These are phyloP conservation scores for Aspergillus sp. DNA, from an alignment of 2,329 filamentous ascomycete species.

Conservation along the genomic window DNA sequence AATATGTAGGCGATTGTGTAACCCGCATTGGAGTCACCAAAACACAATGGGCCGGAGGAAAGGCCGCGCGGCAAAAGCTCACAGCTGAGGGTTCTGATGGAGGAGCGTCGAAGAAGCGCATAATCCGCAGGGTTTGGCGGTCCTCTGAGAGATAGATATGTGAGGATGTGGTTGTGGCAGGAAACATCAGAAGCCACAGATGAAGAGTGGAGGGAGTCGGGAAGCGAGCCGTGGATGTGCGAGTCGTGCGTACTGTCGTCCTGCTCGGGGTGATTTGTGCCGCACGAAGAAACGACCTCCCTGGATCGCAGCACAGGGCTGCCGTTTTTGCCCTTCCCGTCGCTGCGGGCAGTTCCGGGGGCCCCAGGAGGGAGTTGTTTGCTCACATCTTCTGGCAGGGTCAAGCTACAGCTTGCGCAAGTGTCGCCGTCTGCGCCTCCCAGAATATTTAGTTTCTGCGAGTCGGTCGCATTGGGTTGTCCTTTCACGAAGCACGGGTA, in stretches of 20 bases:
- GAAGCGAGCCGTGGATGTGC: constrained; percentile 38
- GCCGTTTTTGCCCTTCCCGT: constrained; percentile 51
- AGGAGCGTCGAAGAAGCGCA: constrained; percentile 56
- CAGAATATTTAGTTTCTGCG: constrained; percentile 46
- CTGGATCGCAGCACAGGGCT: constrained; percentile 57
- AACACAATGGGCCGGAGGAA: constrained; percentile 58
- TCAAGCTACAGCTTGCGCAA: constrained; percentile 59
- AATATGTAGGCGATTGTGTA: constrained; percentile 63
- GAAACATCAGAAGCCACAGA: constrained; percentile 47
- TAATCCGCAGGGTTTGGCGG: constrained; percentile 55
- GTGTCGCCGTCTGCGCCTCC: constrained; percentile 50
- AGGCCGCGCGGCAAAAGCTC: constrained; percentile 57
- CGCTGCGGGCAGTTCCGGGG: constrained; percentile 50
- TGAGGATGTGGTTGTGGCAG: constrained; percentile 57
- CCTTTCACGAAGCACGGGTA: constrained; percentile 53
- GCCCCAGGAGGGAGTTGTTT: constrained; percentile 54
- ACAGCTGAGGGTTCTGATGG: constrained; percentile 58
- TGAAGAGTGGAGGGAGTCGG: constrained; percentile 40
- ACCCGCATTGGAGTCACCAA: constrained; percentile 56
- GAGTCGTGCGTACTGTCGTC: constrained; percentile 37
- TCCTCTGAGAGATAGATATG: constrained; percentile 58
- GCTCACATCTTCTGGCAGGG: constrained; percentile 55
- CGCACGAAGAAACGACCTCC: constrained; percentile 54
- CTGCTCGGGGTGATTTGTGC: constrained; percentile 37
- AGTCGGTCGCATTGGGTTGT: constrained; percentile 41